A percentile compares a stretch with the other conserved stretches of the same genome.
These are phyloP conservation scores for Dispira simplex DNA, from an alignment of 192 early-diverging fungal genomes.

Conservation along the genomic window DNA sequence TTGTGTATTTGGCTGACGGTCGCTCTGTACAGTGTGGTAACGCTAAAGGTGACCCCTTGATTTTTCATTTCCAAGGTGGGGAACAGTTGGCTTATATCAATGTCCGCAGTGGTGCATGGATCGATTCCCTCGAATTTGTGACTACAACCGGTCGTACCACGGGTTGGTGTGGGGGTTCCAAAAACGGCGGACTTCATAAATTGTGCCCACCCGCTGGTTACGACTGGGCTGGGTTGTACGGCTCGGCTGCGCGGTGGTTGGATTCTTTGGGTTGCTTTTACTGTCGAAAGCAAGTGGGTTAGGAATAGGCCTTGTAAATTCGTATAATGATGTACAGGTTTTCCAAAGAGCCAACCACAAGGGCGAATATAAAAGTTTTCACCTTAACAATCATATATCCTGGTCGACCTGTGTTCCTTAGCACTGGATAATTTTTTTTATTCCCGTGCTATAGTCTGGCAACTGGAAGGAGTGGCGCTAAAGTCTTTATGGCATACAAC, in stretches of 20 bases:
- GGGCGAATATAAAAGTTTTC: too few species aligned
- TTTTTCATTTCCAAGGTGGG: slow-evolving; percentile 24
- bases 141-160: slow-evolving; percentile 28
- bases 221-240: slow-evolving; percentile 35
- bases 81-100: slow-evolving; percentile 31
- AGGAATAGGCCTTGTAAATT: too few species aligned
- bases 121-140: slow-evolving; percentile 43
- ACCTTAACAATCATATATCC: too few species aligned
- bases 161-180: slow-evolving; percentile 38
- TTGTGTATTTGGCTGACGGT: slow-evolving; percentile 28
- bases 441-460: too few species aligned
- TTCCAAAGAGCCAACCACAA: too few species aligned
- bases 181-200: slow-evolving; percentile 23
- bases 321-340: too few species aligned
- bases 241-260: slow-evolving; percentile 33
- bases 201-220: slow-evolving; percentile 32
- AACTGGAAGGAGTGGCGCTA: too few species aligned
- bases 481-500: too few species aligned
- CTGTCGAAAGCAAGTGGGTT: not conserved
- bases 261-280: slow-evolving; percentile 37
- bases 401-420: too few species aligned
- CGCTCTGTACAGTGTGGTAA: slow-evolving; percentile 23
- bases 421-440: too few species aligned
- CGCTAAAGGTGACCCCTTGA: slow-evolving; percentile 17
- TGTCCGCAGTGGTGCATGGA: slow-evolving; percentile 37